These are phyloP conservation scores for Medicago truncatula DNA, from an alignment of 306 rosid species.

Conservation along the genomic window DNA sequence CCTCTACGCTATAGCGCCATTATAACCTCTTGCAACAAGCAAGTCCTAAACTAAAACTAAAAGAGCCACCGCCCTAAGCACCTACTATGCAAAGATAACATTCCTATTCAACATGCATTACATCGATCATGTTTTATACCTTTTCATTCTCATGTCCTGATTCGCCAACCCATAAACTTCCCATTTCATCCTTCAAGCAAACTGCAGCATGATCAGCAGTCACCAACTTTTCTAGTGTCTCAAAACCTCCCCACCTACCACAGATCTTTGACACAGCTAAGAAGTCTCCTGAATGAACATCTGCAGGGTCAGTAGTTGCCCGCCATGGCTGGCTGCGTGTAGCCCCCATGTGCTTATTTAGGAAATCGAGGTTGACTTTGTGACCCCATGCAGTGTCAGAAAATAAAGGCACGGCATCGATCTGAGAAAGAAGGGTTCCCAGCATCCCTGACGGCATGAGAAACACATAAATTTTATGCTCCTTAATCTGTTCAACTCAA, in stretches of 20 bases:
- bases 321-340: conserved; percentile 70
- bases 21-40: too few relatives aligned
- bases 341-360: conserved; percentile 90
- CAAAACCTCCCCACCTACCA: too few relatives aligned
- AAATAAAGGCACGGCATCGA: conserved; percentile 83
- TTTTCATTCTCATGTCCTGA: too few relatives aligned
- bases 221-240: conserved; percentile 55
- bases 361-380: conserved; percentile 74
- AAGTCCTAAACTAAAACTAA: too few relatives aligned
- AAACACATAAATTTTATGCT: conserved; percentile 87
- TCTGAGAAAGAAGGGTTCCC: conserved; percentile 79
- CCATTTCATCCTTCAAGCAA: conserved; percentile 60
- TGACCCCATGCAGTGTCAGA: conserved; percentile 90
- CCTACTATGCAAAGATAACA: too few relatives aligned
- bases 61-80: background rate
- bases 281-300: conserved; percentile 85
- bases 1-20: too few relatives aligned
- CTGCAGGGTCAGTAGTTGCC: conserved; percentile 66
- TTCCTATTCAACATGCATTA: background rate
- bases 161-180: too few relatives aligned
- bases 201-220: conserved; percentile 94
- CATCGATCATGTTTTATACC: too few relatives aligned
- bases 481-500: conserved; percentile 77
- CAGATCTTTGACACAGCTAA: too few relatives aligned
- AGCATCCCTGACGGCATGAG: conserved; percentile 98